Evolutionary conservation across 495 filamentous ascomycete genomes (phyloP).

Genomic region (Cryomyces minteri): DNA sequence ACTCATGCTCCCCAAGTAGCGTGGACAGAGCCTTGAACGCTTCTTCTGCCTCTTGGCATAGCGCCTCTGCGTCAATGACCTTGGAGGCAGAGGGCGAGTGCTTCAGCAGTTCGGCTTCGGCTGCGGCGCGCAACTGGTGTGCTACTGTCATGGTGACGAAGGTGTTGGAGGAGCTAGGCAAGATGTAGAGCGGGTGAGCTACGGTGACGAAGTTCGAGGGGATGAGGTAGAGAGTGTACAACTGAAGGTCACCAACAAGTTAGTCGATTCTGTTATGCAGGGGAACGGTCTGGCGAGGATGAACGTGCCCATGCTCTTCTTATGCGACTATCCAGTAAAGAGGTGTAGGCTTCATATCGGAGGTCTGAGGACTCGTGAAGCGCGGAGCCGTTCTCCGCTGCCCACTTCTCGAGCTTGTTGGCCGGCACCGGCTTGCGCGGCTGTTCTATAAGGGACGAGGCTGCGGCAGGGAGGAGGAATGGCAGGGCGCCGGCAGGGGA

Average conservation of each 20-base stretch:
- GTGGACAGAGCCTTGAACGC: constrained; percentile 60
- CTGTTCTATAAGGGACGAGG: constrained; percentile 6
- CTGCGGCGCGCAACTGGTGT: constrained; percentile 49
- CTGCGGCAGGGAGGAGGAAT: constrained; percentile 51
- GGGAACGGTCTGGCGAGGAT: not conserved
- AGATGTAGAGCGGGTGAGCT: constrained; percentile 49
- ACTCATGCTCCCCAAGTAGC: constrained; percentile 42
- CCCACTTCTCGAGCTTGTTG: constrained; percentile 51
- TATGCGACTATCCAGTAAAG: constrained; percentile 63
- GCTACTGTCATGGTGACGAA: constrained; percentile 44
- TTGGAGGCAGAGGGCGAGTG: constrained; percentile 19
- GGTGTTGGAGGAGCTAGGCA: constrained; percentile 37
- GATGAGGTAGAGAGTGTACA: constrained; percentile 64
- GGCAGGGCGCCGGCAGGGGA: constrained; percentile 76
- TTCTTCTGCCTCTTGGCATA: constrained; percentile 49
- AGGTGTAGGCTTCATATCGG: constrained; percentile 60
- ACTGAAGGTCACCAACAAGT: constrained; percentile 22
- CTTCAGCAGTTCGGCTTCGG: constrained; percentile 51
- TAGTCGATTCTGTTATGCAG: not conserved
- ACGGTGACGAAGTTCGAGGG: constrained; percentile 43
- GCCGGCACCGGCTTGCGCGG: constrained; percentile 36
- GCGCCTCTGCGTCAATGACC: constrained; percentile 37
- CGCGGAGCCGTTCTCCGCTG: constrained; percentile 29
- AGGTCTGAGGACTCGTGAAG: constrained; percentile 34
- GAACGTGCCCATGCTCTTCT: constrained; percentile 65